Evolutionary conservation across 164 flowering plant genomes (phyloP), one percentile per base, ranked within the genome.

Genomic region (Nymphaea colorata): DNA sequence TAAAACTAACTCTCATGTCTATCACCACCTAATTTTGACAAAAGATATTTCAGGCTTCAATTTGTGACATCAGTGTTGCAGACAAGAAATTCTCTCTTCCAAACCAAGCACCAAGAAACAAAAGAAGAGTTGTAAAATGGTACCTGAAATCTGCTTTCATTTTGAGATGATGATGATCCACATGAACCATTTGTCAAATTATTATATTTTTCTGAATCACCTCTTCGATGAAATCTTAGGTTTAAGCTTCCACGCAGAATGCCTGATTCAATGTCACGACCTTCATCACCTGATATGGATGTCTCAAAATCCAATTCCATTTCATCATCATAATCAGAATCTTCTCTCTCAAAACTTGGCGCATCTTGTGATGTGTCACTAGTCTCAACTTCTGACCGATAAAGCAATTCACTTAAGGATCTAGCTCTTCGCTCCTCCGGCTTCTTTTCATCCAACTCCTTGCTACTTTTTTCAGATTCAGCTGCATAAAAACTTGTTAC

Each of bases 241-340:
- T 88, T 91, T 70, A 89, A 74, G 80, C 88, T 89, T 78, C 91
- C 90, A 71, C 78, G 92, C 61, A 85, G 77, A 72, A 81, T 69
- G 71, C 81, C 81, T 5, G 89, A 71, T 60, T 87, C 93, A 72
- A 44, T 67, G 74, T 88, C 89, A 74, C 68, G 87, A 15, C 79
- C 87, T 75, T 87, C 95, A 78, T 88, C 94, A 70, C 89, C 88
- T 60, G 95, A 81, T 61, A 84, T 64, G 63, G 93, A 79, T 43
- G 96, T 84, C 79, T 89, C 93, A 82, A 89, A 87, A 65, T 91
- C 96, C 70, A 89, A 66, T 73, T 94, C 98, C 79, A 94, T 61
- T 70, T 89, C 97, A 69, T 88, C 97, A 66, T 93, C 97, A 79
- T 83, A 81, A 71, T 94, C 99, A 74, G 95, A 89, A 77, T 88